Evolutionary conservation across 768 basidiomycete genomes (phyloP).

Genomic region (Termitomyces sp.): DNA sequence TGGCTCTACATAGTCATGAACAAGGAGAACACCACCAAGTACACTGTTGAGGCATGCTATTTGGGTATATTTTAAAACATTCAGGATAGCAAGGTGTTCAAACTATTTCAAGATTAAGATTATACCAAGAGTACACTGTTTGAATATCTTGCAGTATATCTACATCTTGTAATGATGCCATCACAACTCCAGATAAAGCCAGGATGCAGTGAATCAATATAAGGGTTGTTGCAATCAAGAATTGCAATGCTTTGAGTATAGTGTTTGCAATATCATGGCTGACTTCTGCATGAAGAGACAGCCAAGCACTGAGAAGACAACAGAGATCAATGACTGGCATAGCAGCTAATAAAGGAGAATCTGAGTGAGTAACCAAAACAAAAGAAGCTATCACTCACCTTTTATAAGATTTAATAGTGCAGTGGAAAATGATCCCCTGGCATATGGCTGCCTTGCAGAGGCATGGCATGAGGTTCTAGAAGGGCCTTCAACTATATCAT

Average conservation of each 20-base stretch:
- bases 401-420: not conserved
- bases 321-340: not conserved
- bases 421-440: not conserved
- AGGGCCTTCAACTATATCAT: not conserved
- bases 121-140: not conserved
- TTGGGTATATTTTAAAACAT: not conserved
- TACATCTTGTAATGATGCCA: not conserved
- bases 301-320: not conserved
- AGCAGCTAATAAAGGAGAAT: not conserved
- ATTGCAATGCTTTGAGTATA: not conserved
- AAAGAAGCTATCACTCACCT: not conserved
- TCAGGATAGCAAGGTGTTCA: not conserved
- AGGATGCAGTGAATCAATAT: not conserved
- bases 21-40: not conserved
- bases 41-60: not conserved
- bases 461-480: not conserved
- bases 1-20: not conserved
- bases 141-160: not conserved
- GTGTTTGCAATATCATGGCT: not conserved
- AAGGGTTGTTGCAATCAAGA: not conserved
- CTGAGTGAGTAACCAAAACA: not conserved
- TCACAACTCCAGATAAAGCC: not conserved
- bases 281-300: not conserved
- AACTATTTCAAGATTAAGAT: too few species aligned
- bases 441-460: not conserved